These are phyloP conservation scores for Kurtzmaniella quercitrusa DNA, from an alignment of 1,139 yeast species.

Conservation along the genomic window DNA sequence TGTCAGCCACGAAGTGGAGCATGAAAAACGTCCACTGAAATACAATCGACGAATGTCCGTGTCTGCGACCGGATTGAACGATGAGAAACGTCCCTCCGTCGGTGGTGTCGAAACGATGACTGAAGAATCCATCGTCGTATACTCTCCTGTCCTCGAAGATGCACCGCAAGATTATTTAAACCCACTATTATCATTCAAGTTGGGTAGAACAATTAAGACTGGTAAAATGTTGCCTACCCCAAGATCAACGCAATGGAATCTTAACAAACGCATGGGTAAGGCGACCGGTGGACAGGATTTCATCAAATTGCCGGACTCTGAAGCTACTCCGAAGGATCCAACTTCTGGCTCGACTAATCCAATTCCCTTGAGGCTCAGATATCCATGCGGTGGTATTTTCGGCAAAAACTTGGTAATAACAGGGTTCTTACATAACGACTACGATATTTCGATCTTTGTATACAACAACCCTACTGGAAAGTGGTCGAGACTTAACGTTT, in stretches of 20 bases:
- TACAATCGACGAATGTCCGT: neutral
- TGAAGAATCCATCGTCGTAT: slow-evolving; percentile 37
- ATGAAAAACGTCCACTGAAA: slow-evolving; percentile 6
- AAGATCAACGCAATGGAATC: neutral
- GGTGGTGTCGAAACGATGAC: slow-evolving; percentile 9
- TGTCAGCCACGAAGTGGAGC: slow-evolving; percentile 27
- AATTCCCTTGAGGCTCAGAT: slow-evolving; percentile 41
- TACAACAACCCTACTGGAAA: slow-evolving; percentile 59
- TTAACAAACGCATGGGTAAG: neutral
- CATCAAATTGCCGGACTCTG: neutral
- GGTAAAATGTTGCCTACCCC: slow-evolving; percentile 30
- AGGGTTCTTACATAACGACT: slow-evolving; percentile 54
- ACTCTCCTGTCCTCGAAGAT: slow-evolving; percentile 24
- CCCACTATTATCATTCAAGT: slow-evolving; percentile 34
- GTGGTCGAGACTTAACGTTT: slow-evolving; percentile 60
- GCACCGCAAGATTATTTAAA: slow-evolving; percentile 18
- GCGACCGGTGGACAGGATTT: neutral
- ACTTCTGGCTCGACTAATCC: slow-evolving; percentile 12
- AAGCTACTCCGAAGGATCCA: neutral
- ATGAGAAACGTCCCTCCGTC: neutral
- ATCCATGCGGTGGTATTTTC: slow-evolving; percentile 59
- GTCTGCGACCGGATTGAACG: neutral
- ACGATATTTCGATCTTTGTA: slow-evolving; percentile 53
- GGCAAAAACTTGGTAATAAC: slow-evolving; percentile 61
- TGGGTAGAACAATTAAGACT: slow-evolving; percentile 30